Base-by-base conservation (phyloP, 345 rosid genomes). In the Populus alba region DNA sequence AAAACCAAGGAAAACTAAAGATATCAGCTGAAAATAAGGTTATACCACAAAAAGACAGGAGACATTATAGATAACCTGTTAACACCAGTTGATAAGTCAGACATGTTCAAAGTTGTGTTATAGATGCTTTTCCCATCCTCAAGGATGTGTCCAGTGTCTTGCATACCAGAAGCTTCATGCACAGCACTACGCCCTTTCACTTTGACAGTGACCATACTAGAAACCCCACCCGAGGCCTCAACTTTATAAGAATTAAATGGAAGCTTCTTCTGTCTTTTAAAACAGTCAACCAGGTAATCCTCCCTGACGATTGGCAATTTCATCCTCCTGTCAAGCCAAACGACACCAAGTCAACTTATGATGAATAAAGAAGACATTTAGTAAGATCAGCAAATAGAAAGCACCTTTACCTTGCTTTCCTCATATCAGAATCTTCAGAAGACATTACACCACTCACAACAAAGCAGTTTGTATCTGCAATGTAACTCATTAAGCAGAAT, bases 161-260 rank as follows among this genome's bases (percentile, higher is more conserved):
- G 97, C 81, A 96, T 82, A 53, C 93, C 95, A 79, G 99, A 96
- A 27, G 92, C 88, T 87, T 89, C 98, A 86, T 96, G 98, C 81
- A 96, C 98, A 83, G 97, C 91, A 80, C 99, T 91, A 77, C 77
- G 88, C 66, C 99, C 99, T 86, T 96, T 96, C 75, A 94, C 99
- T 90, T 92, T 94, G 76, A 96, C 92, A 77, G 97, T 94, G 57
- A 91, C 91, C 80, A 91, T 78, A 75, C 94, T 82, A 68, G 89
- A 82, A 65, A 80, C 67, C 81, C 85, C 95, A 67, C 93, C 92
- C 75, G 85, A 53, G 31, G 89, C 90, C 88, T 92, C 97, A 81
- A 88, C 89, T 89, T 83, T 94, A 89, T 92, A 89, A 35, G 81
- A 76, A 81, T 91, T 90, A 86, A 88, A 85, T 71, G 93, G 93